Conservation (phyloP, 2,329 filamentous ascomycete genomes). For the Tolypocladium cylindrosporum region DNA sequence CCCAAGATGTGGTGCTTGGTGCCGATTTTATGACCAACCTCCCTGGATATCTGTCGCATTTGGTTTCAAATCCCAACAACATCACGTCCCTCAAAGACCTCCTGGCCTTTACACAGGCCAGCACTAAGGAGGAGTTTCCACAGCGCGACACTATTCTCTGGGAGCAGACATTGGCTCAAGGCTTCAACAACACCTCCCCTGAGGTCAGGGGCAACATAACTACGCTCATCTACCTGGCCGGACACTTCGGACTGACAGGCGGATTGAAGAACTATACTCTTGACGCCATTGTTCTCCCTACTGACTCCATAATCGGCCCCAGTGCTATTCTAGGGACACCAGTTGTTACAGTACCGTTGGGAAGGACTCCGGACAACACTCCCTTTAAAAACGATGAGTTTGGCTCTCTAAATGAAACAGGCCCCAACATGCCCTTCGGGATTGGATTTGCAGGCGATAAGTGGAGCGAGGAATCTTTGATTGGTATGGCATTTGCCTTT, state of each 20-base stretch:
- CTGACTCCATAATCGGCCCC: not conserved
- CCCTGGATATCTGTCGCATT: not conserved
- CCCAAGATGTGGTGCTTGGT: constrained; percentile 23
- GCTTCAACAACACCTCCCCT: not conserved
- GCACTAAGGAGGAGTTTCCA: not conserved
- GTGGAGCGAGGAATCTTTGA: constrained; percentile 50
- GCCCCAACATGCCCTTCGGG: constrained; percentile 51
- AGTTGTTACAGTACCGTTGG: constrained; percentile 51
- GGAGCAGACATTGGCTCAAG: constrained; percentile 35
- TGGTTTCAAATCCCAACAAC: not conserved
- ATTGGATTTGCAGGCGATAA: constrained; percentile 49
- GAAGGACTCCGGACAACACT: constrained; percentile 42
- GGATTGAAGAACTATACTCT: not conserved
- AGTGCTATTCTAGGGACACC: constrained; percentile 33
- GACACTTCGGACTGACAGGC: not conserved
- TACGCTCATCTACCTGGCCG: not conserved
- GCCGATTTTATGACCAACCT: constrained; percentile 41
- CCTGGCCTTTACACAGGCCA: not conserved
- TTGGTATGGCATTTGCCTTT: constrained; percentile 58
- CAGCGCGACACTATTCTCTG: not conserved
- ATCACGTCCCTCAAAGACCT: not conserved
- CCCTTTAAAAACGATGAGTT: constrained; percentile 32
- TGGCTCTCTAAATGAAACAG: constrained; percentile 36
- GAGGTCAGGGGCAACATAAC: not conserved
- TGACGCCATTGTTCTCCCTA: not conserved